These are phyloP conservation scores for Uronychia binucleata DNA, from an alignment of 73 alveolate species.

Conservation along the genomic window DNA sequence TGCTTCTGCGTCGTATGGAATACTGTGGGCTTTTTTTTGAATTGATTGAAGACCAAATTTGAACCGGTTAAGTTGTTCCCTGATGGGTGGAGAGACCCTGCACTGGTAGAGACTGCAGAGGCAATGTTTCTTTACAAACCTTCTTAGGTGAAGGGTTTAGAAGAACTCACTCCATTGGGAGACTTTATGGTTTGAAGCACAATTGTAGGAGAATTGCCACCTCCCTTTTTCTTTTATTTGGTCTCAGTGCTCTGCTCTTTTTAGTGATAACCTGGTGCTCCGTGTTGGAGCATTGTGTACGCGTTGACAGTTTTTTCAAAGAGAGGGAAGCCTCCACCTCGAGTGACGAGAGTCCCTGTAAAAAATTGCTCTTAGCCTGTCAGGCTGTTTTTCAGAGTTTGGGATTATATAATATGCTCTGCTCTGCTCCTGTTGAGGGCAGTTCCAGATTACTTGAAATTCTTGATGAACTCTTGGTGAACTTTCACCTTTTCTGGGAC, in stretches of 20 bases:
- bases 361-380: neutral
- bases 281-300: neutral
- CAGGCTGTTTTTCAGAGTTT: neutral
- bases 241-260: neutral
- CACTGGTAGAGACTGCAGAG: too few relatives aligned
- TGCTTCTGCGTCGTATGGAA: neutral
- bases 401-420: neutral
- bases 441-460: too few relatives aligned
- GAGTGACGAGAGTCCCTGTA: neutral
- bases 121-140: too few relatives aligned
- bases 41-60: neutral
- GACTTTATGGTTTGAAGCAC: too few relatives aligned
- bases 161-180: neutral
- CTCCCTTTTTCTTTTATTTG: neutral
- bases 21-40: neutral
- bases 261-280: neutral
- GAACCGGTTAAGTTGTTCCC: neutral
- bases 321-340: neutral
- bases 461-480: neutral
- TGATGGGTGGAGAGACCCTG: neutral
- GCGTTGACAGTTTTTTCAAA: neutral
- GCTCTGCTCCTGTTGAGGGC: neutral
- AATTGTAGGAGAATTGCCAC: neutral
- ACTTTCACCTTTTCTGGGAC: neutral
- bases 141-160: too few relatives aligned